phyloP scores from a whole-genome alignment of 495 filamentous ascomycete genomes.

The Aspergillus leporis region DNA sequence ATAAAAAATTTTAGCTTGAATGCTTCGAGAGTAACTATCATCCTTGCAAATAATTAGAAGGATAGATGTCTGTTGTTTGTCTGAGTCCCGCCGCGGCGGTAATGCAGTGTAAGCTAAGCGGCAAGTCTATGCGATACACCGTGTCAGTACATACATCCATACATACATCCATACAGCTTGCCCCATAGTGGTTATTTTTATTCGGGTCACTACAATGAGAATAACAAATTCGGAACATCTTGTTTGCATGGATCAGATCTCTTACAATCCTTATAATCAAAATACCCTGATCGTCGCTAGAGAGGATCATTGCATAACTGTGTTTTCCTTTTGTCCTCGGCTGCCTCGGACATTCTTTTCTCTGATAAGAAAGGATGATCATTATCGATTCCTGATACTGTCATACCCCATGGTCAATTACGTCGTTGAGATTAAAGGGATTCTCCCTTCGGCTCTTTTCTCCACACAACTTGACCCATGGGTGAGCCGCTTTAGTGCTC shows the following conservation, averaged over 20 bases:
- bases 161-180: too few relatives aligned
- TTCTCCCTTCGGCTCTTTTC: slow-evolving; percentile 1
- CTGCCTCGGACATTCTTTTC: not conserved
- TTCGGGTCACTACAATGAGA: too few relatives aligned
- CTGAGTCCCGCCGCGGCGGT: not conserved
- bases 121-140: too few relatives aligned
- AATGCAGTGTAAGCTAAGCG: too few relatives aligned
- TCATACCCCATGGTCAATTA: not conserved
- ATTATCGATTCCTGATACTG: not conserved
- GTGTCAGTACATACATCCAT: too few relatives aligned
- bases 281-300: too few relatives aligned
- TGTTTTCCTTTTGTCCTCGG: not conserved
- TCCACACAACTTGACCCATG: not conserved
- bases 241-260: too few relatives aligned
- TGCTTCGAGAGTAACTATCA: not conserved
- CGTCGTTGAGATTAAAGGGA: not conserved
- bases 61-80: not conserved
- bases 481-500: not conserved
- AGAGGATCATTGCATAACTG: not conserved
- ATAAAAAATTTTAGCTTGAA: not conserved
- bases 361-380: not conserved
- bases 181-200: too few relatives aligned
- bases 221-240: too few relatives aligned
- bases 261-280: too few relatives aligned
- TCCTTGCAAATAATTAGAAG: not conserved